Evolutionary conservation across 371 early-diverging fungal genomes (phyloP).

Genomic region (Blakeslea trispora): DNA sequence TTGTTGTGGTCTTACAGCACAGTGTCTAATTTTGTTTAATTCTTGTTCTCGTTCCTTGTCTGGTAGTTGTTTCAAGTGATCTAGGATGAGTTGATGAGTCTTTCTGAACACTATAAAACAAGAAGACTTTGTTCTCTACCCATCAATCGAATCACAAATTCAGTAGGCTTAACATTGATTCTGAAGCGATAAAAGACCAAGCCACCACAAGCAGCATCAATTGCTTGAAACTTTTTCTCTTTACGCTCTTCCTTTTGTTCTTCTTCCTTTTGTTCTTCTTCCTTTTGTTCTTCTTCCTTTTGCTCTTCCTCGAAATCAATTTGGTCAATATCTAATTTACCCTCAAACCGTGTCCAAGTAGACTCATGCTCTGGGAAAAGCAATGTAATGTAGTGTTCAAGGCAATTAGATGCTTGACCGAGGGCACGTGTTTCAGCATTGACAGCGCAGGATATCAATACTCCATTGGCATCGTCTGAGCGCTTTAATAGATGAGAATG

Average conservation of each 20-base stretch:
- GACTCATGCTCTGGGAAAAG: constrained; percentile 47
- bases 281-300: constrained; percentile 23
- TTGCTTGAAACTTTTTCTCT: constrained; percentile 50
- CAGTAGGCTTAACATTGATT: constrained; percentile 49
- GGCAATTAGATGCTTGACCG: constrained; percentile 52
- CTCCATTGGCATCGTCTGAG: constrained; percentile 38
- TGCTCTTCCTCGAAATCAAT: constrained; percentile 25
- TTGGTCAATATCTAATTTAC: constrained; percentile 42
- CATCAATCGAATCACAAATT: constrained; percentile 43
- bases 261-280: constrained; percentile 24
- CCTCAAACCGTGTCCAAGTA: constrained; percentile 49
- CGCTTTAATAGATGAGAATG: constrained; percentile 52
- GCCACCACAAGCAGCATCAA: constrained; percentile 59
- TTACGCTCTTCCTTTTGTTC: constrained; percentile 31
- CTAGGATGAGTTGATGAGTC: too few relatives aligned
- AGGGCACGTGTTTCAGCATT: constrained; percentile 57
- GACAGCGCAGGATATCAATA: constrained; percentile 50
- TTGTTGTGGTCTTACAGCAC: constrained; percentile 32
- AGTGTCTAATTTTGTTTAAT: constrained; percentile 31
- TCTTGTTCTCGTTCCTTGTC: constrained; percentile 28
- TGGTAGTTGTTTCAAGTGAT: constrained; percentile 29
- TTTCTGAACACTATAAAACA: background rate
- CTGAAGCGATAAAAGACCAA: constrained; percentile 56
- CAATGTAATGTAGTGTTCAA: constrained; percentile 36
- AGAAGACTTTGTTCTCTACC: constrained; percentile 25